Base-by-base conservation (phyloP, 2,329 filamentous ascomycete species). In the Dothideomycetes sp. region DNA sequence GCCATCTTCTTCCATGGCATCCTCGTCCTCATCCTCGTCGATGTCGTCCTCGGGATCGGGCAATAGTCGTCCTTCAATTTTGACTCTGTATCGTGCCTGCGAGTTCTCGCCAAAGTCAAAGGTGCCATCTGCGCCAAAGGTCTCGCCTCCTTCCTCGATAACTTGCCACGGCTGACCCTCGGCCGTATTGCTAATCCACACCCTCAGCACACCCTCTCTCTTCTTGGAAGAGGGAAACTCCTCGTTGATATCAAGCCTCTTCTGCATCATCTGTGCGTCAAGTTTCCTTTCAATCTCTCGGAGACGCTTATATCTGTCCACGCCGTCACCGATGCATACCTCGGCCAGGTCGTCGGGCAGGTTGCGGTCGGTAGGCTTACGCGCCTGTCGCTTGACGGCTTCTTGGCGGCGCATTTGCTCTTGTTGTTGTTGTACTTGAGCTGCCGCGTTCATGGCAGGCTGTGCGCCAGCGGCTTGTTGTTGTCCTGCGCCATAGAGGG, bases 141-240 rank as follows among this genome's bases (percentile, higher is more conserved):
- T 69, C 15, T 44, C 50, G 17, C 49, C 50, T 18, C 52, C 55
- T 17, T 59, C 57, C 37, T 59, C 57, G 50, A 71, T 75, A 30
- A 70, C 73, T 63, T 98, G 91, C 91, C 91, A 96, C 22, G 83
- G 80, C 63, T 98, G 91, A 55, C 91, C 85, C 60, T 95, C 86
- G 24, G 81, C 86, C 1, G 87, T 94, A 62, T 98, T 98, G 53
- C 79, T 88, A 53, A 98, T 80, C 87, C 87, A 96, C 47, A 98
- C 75, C 46, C 89, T 82, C 61, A 98, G 70, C 3, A 86, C 94
- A 55, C 81, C 84, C 60, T 81, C 82, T 8, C 16, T 16, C 15
- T 43, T 22, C 11, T 32, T 36, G 5, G 36, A 15, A 1, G 32
- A 32, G 1, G 36, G 36, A 32, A 43, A 35, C 22, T 43, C 38